These are phyloP conservation scores for Thamnidium elegans DNA, from an alignment of 192 early-diverging fungal species.

Conservation along the genomic window DNA sequence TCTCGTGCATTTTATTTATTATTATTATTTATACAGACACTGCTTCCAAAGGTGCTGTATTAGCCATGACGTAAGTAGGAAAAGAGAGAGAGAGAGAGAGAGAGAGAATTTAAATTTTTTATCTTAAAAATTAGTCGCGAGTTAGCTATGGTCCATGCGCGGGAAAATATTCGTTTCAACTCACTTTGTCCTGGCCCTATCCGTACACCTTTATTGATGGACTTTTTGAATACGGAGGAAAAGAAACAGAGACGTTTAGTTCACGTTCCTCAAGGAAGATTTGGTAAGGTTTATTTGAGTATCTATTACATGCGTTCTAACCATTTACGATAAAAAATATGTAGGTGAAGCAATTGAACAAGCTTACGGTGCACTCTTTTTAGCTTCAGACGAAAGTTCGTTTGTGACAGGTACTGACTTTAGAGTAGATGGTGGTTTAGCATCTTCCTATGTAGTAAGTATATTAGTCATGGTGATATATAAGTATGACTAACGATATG, in stretches of 20 bases:
- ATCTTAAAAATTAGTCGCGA: constrained; percentile 51
- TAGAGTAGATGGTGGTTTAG: constrained; percentile 76
- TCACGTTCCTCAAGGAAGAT: constrained; percentile 81
- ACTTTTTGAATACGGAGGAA: constrained; percentile 79
- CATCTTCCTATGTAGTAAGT: constrained; percentile 69
- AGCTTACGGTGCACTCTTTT: constrained; percentile 76
- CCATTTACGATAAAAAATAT: background rate
- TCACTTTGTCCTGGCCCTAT: constrained; percentile 80
- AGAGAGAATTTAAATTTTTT: background rate
- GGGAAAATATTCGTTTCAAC: constrained; percentile 85
- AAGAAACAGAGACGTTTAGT: constrained; percentile 78
- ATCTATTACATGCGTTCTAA: no score
- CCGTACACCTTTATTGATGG: constrained; percentile 76
- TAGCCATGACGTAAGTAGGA: constrained; percentile 70
- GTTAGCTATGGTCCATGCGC: constrained; percentile 77
- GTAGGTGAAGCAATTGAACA: constrained; percentile 82
- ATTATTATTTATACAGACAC: constrained; percentile 52
- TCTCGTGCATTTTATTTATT: background rate
- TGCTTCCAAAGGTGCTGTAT: constrained; percentile 82
- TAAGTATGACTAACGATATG: background rate
- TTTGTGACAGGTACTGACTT: constrained; percentile 85
- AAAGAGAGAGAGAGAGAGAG: background rate
- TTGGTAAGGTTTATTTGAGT: no score
- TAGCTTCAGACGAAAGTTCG: constrained; percentile 75
- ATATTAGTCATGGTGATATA: background rate